These are phyloP conservation scores for Coemansia sp. DNA, from an alignment of 192 early-diverging fungal genomes.

Conservation along the genomic window DNA sequence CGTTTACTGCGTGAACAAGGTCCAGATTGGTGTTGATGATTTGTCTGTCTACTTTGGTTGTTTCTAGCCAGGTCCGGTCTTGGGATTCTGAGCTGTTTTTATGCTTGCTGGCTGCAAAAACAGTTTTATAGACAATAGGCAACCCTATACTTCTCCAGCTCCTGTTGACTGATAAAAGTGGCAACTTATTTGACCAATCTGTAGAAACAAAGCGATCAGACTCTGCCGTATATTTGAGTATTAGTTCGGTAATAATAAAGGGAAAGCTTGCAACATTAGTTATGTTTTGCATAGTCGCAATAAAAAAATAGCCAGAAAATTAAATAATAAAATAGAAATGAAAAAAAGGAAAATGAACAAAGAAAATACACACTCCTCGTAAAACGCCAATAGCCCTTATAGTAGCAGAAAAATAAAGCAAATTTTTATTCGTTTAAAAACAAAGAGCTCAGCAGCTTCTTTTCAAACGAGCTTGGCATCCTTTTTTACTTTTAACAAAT, in stretches of 20 bases:
- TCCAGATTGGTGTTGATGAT: neutral
- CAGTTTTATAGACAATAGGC: neutral
- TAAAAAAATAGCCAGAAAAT: neutral
- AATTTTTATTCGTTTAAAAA: neutral
- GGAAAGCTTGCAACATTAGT: neutral
- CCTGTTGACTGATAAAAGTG: neutral
- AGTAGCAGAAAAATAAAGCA: neutral
- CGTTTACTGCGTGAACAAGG: neutral
- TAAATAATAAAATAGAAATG: neutral
- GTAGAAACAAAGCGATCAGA: neutral
- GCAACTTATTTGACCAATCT: neutral
- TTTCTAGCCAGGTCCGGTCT: neutral
- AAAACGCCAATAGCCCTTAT: neutral
- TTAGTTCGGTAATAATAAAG: neutral
- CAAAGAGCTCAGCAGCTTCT: neutral
- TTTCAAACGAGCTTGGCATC: neutral
- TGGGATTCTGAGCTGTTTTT: neutral
- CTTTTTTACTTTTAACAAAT: neutral
- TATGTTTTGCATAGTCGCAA: neutral
- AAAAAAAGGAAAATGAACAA: neutral
- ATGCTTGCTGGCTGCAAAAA: neutral
- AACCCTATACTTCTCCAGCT: neutral
- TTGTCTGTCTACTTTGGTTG: neutral
- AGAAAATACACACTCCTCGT: no score
- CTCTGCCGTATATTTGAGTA: neutral